A percentile compares a stretch with the other conserved stretches of the same genome.
These are phyloP conservation scores for Logfia minima DNA, from an alignment of 129 eudicot genomes.

Conservation along the genomic window DNA sequence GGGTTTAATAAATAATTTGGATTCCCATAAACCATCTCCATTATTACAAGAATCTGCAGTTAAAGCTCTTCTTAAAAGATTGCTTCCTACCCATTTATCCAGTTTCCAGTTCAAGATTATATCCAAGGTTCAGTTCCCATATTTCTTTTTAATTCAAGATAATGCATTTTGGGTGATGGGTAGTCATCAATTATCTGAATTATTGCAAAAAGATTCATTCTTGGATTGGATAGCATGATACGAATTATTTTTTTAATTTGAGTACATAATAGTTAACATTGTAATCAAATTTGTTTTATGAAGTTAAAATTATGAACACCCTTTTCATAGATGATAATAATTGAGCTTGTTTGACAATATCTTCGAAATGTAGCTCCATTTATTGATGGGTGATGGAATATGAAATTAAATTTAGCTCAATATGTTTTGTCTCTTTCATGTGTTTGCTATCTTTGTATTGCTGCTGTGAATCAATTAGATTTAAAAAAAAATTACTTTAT, in stretches of 20 bases:
- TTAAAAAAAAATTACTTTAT: no score
- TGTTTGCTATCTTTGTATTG: slow-evolving; percentile 4
- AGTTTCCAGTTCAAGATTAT: slow-evolving; percentile 63
- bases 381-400: not conserved
- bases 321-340: not conserved
- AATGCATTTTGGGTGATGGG: slow-evolving; percentile 19
- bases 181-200: not conserved
- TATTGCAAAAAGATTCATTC: not conserved
- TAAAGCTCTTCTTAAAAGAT: slow-evolving; percentile 67
- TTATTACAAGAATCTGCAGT: slow-evolving; percentile 74
- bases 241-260: not conserved
- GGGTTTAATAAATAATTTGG: slow-evolving; percentile 47
- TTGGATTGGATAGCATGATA: slow-evolving; percentile 13
- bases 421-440: slow-evolving; percentile 9
- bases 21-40: slow-evolving; percentile 52
- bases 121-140: slow-evolving; percentile 49
- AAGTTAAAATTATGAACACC: not conserved
- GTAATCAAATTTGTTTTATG: not conserved
- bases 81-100: slow-evolving; percentile 78
- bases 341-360: not conserved
- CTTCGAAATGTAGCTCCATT: not conserved
- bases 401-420: slow-evolving; percentile 12
- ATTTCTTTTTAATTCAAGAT: no score
- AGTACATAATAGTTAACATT: not conserved
- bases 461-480: not conserved